Evolutionary conservation across 2,329 filamentous ascomycete species (phyloP).

Genomic region (Westerdykella ornata): DNA sequence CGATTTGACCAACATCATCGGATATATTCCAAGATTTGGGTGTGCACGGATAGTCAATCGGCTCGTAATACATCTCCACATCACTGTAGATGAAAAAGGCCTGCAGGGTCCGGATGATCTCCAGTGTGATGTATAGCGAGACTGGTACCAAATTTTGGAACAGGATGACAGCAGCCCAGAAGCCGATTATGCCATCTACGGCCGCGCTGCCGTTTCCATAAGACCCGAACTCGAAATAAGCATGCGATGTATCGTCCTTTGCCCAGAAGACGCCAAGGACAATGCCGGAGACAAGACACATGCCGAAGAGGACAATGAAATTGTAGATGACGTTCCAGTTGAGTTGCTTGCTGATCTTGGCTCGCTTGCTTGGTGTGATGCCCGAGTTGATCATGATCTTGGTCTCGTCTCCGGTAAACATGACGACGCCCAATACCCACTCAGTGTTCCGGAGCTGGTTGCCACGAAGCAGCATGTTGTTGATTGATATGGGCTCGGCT

Average conservation of each 20-base stretch:
- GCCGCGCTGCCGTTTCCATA: constrained; percentile 64
- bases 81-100: constrained; percentile 98
- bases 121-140: constrained; percentile 92
- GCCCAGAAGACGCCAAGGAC: constrained; percentile 79
- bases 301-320: constrained; percentile 78
- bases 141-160: constrained; percentile 99
- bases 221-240: constrained; percentile 79
- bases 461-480: constrained; percentile 88
- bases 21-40: constrained; percentile 99
- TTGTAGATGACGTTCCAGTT: constrained; percentile 99
- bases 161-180: constrained; percentile 88
- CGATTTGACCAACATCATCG: constrained; percentile 94
- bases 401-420: constrained; percentile 92
- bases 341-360: constrained; percentile 82
- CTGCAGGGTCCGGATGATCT: constrained; percentile 88
- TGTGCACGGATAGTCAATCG: constrained; percentile 87
- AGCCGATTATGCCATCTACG: constrained; percentile 88
- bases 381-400: constrained; percentile 99
- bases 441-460: constrained; percentile 93
- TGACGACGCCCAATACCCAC: constrained; percentile 85
- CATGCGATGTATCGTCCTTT: constrained; percentile 63
- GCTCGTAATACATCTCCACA: constrained; percentile 92
- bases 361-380: constrained; percentile 87
- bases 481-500: constrained; percentile 89
- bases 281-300: constrained; percentile 82